Evolutionary conservation across 139 green algal species (phyloP).

Genomic region (Pseudopediastrum boryanum): DNA sequence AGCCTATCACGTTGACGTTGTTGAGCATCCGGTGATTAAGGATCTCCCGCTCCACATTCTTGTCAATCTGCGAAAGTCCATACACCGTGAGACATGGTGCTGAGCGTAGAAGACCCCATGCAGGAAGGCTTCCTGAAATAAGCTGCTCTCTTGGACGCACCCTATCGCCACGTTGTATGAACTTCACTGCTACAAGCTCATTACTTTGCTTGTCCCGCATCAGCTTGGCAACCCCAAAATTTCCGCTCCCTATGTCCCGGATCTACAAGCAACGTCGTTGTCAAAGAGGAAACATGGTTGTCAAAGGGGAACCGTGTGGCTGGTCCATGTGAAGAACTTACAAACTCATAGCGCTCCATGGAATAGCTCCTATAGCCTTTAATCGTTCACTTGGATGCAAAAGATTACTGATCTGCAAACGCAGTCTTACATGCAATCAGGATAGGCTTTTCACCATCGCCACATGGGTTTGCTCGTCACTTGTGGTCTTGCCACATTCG

Average conservation of each 20-base stretch:
- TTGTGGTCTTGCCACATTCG: too few relatives aligned
- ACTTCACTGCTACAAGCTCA: conserved; percentile 66
- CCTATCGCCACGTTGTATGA: conserved; percentile 57
- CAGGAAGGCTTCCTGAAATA: not conserved
- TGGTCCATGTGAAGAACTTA: too few relatives aligned
- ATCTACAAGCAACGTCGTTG: conserved; percentile 31
- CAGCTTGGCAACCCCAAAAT: conserved; percentile 92
- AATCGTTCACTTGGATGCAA: too few relatives aligned
- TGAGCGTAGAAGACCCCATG: not conserved
- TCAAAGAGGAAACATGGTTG: too few relatives aligned
- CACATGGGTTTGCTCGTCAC: too few relatives aligned
- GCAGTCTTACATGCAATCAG: too few relatives aligned
- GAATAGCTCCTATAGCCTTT: too few relatives aligned
- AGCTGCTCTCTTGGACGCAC: conserved; percentile 62
- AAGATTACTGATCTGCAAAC: too few relatives aligned
- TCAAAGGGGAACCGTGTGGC: too few relatives aligned
- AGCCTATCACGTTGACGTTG: conserved; percentile 98
- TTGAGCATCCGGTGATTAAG: conserved; percentile 94
- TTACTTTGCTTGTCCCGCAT: conserved; percentile 49
- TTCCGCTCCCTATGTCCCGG: conserved; percentile 87
- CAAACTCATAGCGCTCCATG: too few relatives aligned
- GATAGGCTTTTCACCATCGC: too few relatives aligned
- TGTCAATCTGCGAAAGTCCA: conserved; percentile 84
- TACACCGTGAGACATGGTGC: conserved; percentile 17
- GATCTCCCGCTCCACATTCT: conserved; percentile 98